Conservation (phyloP, 805 yeast species). For the Candida pseudoglaebosa region DNA sequence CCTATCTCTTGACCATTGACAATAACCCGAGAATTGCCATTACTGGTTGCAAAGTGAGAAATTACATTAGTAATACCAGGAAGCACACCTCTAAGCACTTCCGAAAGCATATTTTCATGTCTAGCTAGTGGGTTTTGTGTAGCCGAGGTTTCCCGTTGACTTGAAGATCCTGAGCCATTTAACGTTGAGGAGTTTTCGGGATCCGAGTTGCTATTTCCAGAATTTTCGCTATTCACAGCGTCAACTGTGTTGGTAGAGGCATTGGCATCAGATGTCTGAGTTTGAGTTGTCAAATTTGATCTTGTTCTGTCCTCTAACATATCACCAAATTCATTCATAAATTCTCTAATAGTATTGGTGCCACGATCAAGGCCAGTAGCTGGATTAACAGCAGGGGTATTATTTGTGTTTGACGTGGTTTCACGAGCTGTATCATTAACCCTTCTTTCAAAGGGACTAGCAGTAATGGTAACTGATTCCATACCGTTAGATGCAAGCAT, state of each 20-base stretch:
- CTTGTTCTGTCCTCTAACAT: conserved; percentile 9
- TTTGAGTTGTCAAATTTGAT: not conserved
- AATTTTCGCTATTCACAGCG: not conserved
- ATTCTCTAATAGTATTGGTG: conserved; percentile 12
- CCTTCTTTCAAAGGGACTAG: conserved; percentile 11
- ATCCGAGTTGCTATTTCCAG: not conserved
- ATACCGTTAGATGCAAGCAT: conserved; percentile 25
- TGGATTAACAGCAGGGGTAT: conserved; percentile 1
- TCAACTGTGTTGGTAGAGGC: not conserved
- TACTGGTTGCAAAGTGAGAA: conserved; percentile 4
- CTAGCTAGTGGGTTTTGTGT: not conserved
- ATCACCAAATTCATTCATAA: conserved; percentile 21
- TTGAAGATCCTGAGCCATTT: not conserved
- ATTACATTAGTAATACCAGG: conserved; percentile 5
- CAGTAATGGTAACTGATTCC: conserved; percentile 16
- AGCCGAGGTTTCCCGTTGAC: not conserved
- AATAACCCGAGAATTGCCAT: conserved; percentile 6
- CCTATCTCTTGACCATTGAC: conserved; percentile 6
- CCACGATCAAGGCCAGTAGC: conserved; percentile 2
- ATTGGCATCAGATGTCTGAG: not conserved
- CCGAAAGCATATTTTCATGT: conserved; percentile 2
- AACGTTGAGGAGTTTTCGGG: not conserved
- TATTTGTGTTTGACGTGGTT: conserved; percentile 2
- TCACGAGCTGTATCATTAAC: conserved; percentile 1
- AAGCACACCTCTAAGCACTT: conserved; percentile 5